phyloP scores from a whole-genome alignment of 2,329 filamentous ascomycete species.

The Microdochium paspali region DNA sequence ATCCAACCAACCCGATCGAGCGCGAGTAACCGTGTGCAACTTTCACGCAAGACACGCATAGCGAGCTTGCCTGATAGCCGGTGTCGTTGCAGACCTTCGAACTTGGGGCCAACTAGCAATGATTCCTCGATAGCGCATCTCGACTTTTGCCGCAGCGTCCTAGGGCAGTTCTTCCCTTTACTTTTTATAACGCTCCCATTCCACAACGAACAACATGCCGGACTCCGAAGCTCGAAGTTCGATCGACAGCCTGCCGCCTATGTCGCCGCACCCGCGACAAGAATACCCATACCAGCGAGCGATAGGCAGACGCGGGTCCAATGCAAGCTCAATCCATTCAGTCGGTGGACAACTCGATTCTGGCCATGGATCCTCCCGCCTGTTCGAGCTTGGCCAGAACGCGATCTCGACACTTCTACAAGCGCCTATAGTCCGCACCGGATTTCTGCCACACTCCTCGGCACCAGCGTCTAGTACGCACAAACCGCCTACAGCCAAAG shows the following conservation, averaged over 20 bases:
- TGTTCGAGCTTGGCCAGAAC: slow-evolving; percentile 73
- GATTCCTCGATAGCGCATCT: slow-evolving; percentile 35
- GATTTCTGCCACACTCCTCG: slow-evolving; percentile 69
- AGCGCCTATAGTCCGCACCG: slow-evolving; percentile 81
- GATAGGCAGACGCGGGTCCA: slow-evolving; percentile 63
- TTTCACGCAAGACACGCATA: slow-evolving; percentile 3
- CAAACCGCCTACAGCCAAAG: slow-evolving; percentile 72
- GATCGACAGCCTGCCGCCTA: slow-evolving; percentile 52
- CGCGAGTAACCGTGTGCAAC: too few species aligned
- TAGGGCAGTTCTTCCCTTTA: slow-evolving; percentile 14
- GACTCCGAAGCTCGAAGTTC: slow-evolving; percentile 38
- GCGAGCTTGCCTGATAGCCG: slow-evolving; percentile 9
- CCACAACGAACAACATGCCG: not conserved
- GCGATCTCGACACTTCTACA: slow-evolving; percentile 93
- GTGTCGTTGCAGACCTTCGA: not conserved
- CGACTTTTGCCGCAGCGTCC: slow-evolving; percentile 25
- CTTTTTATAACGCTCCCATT: not conserved
- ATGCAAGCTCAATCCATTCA: slow-evolving; percentile 79
- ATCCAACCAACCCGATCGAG: too few species aligned
- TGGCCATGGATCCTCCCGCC: slow-evolving; percentile 42
- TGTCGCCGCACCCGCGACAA: slow-evolving; percentile 38
- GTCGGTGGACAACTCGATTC: slow-evolving; percentile 77
- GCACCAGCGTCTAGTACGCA: slow-evolving; percentile 62
- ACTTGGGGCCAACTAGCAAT: slow-evolving; percentile 25
- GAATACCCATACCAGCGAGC: slow-evolving; percentile 55